Evolutionary conservation across 1,284 basidiomycete species (phyloP).

Genomic region (Ceratobasidium sp.): DNA sequence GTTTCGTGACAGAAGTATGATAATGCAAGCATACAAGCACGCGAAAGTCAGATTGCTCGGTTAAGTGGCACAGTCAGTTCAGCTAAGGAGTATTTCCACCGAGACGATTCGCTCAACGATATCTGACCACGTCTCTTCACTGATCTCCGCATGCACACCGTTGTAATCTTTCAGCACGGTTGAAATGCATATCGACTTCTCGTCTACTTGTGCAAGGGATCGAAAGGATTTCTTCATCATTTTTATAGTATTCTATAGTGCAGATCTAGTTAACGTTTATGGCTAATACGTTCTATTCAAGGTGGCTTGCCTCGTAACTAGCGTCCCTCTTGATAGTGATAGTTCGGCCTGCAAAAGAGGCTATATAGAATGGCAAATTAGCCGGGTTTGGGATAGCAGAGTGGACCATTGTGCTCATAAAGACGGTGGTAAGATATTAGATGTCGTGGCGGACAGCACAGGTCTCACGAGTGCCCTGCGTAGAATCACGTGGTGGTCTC

Average conservation of each 20-base stretch:
- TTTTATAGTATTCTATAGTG: neutral
- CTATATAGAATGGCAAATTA: neutral
- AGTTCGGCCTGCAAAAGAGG: neutral
- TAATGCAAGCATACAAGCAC: too few species aligned
- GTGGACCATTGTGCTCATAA: too few species aligned
- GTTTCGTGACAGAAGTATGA: too few species aligned
- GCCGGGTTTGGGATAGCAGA: neutral
- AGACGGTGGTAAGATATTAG: too few species aligned
- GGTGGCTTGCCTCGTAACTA: neutral
- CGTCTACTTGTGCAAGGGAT: neutral
- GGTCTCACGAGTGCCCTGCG: too few species aligned
- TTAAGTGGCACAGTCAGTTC: too few species aligned
- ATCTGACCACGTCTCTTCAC: constrained; percentile 15
- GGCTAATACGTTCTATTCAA: too few species aligned
- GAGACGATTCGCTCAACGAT: neutral
- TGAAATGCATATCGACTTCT: neutral
- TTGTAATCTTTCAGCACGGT: neutral
- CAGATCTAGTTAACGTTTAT: neutral
- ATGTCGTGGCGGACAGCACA: too few species aligned
- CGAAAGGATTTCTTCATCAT: neutral
- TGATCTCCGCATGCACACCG: neutral
- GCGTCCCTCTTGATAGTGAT: constrained; percentile 2
- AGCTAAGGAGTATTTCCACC: neutral
- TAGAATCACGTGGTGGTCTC: too few species aligned
- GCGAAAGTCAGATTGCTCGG: too few species aligned